These are phyloP conservation scores for Brassica rapa DNA, from an alignment of 345 rosid species.

Conservation along the genomic window DNA sequence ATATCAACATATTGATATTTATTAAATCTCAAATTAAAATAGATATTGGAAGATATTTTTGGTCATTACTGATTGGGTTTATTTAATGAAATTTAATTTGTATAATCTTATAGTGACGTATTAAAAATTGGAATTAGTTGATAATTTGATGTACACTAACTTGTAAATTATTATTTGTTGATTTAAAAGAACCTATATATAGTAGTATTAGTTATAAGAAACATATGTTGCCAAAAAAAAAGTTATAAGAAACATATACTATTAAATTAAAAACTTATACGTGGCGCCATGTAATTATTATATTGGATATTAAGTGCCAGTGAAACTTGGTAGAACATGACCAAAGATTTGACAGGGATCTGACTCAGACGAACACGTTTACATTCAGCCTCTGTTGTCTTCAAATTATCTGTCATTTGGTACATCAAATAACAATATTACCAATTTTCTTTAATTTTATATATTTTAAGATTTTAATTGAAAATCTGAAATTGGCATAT, in stretches of 20 bases:
- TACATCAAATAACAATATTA: not conserved
- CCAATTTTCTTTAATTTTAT: not conserved
- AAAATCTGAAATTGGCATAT: not conserved
- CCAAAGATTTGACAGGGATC: conserved; percentile 25
- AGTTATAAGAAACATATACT: not conserved
- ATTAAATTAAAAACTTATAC: not conserved
- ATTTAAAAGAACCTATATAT: not conserved
- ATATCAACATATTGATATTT: not conserved
- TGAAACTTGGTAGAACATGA: not conserved
- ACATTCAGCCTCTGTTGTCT: conserved; percentile 18
- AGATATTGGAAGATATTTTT: not conserved
- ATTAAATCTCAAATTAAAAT: not conserved
- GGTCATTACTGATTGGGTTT: not conserved
- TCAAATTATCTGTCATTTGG: conserved; percentile 1
- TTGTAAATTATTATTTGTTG: not conserved
- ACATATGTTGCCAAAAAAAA: not conserved
- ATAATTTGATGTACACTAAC: not conserved
- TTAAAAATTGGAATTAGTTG: not conserved
- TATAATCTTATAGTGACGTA: not conserved
- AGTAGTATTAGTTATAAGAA: no score
- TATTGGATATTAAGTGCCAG: not conserved
- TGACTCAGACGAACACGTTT: conserved; percentile 31
- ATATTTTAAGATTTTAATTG: not conserved
- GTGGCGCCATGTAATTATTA: not conserved
- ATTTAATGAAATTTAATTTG: no score